These are phyloP conservation scores for Annulohypoxylon stygium DNA, from an alignment of 495 filamentous ascomycete genomes.

Conservation along the genomic window DNA sequence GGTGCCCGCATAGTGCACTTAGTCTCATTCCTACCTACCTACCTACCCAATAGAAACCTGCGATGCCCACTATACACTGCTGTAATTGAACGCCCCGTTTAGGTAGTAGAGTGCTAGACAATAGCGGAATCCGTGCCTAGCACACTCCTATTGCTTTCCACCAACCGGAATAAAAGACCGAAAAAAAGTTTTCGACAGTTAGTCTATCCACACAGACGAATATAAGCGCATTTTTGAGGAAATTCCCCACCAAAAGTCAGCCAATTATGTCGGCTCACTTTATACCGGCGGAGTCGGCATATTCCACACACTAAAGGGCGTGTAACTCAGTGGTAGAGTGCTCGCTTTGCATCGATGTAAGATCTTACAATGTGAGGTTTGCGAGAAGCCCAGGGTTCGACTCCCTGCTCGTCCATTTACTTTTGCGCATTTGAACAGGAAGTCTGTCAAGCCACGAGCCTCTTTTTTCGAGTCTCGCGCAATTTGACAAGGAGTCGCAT, in stretches of 20 bases:
- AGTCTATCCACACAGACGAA: background rate
- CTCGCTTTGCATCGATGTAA: conserved; percentile 37
- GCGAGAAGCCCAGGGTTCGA: conserved; percentile 47
- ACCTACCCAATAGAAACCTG: background rate
- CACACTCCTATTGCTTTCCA: too few species aligned
- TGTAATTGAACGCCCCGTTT: background rate
- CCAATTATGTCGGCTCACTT: background rate
- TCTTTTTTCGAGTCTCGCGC: too few species aligned
- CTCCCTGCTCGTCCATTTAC: conserved; percentile 41
- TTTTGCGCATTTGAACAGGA: conserved; percentile 14
- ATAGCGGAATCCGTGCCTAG: background rate
- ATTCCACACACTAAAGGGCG: conserved; percentile 16
- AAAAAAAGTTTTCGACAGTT: background rate
- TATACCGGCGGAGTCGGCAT: background rate
- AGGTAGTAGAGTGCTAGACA: background rate
- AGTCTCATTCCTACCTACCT: background rate
- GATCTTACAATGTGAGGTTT: background rate
- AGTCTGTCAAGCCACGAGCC: background rate
- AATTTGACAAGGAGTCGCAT: too few species aligned
- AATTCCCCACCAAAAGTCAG: background rate
- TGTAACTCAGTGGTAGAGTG: conserved; percentile 47
- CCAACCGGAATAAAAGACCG: background rate
- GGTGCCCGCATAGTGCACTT: background rate
- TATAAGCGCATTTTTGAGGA: background rate
- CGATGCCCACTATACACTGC: background rate